A percentile compares a stretch with the other conserved stretches of the same genome.
phyloP scores from a whole-genome alignment of 2,329 filamentous ascomycete species.

The Colletotrichum abscissum region DNA sequence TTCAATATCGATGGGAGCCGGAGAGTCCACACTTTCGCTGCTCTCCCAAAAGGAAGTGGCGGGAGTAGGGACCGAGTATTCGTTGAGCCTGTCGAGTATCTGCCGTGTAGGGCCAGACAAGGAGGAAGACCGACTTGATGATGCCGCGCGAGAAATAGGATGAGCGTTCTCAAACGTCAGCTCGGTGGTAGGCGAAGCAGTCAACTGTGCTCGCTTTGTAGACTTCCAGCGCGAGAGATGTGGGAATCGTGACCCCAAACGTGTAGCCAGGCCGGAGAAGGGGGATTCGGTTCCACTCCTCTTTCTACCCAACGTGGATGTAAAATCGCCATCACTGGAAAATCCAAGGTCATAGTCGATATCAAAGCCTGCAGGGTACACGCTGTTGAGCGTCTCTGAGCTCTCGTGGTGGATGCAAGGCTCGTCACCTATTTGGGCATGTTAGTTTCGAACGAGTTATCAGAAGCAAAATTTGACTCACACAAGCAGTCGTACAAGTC shows the following conservation, averaged over 20 bases:
- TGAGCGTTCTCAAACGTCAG: constrained; percentile 82
- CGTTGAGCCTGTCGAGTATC: constrained; percentile 55
- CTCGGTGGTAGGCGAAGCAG: constrained; percentile 78
- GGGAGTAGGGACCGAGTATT: constrained; percentile 68
- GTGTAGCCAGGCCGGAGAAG: constrained; percentile 70
- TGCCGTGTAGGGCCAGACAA: constrained; percentile 70
- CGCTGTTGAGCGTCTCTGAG: constrained; percentile 52
- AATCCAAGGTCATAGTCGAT: constrained; percentile 76
- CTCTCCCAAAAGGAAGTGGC: constrained; percentile 72
- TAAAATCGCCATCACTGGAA: constrained; percentile 72
- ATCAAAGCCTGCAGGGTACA: constrained; percentile 56
- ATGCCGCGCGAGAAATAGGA: constrained; percentile 71
- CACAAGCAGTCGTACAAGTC: constrained; percentile 77
- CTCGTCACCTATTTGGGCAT: constrained; percentile 63
- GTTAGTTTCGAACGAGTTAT: constrained; percentile 34
- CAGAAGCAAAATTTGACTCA: constrained; percentile 58
- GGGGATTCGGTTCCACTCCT: constrained; percentile 68
- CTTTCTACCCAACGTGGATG: constrained; percentile 61
- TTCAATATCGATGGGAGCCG: constrained; percentile 62
- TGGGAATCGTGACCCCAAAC: constrained; percentile 72
- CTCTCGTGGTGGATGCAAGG: constrained; percentile 68
- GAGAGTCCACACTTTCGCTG: constrained; percentile 63
- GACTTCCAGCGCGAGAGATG: constrained; percentile 63
- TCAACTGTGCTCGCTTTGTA: constrained; percentile 55
- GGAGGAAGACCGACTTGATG: constrained; percentile 84